phyloP scores from a whole-genome alignment of 2,329 filamentous ascomycete species.

The Proliferodiscus dingleyae region DNA sequence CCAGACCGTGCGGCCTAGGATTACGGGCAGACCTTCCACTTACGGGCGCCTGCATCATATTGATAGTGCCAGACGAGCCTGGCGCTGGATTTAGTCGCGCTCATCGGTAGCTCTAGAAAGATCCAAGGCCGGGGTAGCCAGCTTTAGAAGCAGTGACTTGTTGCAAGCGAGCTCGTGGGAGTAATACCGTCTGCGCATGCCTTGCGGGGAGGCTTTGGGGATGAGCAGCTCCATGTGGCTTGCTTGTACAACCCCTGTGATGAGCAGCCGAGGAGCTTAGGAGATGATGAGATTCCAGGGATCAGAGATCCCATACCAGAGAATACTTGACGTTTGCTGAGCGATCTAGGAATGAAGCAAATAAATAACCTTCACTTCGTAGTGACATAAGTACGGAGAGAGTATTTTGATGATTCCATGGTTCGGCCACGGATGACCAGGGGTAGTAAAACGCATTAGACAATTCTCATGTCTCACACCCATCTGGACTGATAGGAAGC shows the following conservation, averaged over 20 bases:
- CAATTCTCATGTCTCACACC: no score
- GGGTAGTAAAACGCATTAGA: no score
- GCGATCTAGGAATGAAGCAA: no score
- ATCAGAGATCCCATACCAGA: constrained; percentile 9
- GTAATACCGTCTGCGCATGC: background rate
- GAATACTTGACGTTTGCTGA: no score
- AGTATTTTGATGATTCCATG: no score
- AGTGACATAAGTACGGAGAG: no score
- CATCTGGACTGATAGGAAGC: no score
- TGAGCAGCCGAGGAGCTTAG: constrained; percentile 4
- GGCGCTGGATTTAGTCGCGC: no score
- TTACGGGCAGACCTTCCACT: no score
- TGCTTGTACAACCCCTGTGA: constrained; percentile 21
- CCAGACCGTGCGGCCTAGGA: no score
- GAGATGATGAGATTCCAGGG: background rate
- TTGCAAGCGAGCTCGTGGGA: background rate
- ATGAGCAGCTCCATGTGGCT: constrained; percentile 15
- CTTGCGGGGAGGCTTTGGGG: constrained; percentile 8
- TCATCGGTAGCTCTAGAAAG: background rate
- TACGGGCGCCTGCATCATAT: constrained; percentile 8
- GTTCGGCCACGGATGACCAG: no score
- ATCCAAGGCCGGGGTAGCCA: background rate
- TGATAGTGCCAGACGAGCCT: background rate
- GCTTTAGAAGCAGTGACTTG: background rate
- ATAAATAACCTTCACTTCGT: no score